Evolutionary conservation across 441 rosid genomes (phyloP).

Genomic region (Biscutella auriculata): DNA sequence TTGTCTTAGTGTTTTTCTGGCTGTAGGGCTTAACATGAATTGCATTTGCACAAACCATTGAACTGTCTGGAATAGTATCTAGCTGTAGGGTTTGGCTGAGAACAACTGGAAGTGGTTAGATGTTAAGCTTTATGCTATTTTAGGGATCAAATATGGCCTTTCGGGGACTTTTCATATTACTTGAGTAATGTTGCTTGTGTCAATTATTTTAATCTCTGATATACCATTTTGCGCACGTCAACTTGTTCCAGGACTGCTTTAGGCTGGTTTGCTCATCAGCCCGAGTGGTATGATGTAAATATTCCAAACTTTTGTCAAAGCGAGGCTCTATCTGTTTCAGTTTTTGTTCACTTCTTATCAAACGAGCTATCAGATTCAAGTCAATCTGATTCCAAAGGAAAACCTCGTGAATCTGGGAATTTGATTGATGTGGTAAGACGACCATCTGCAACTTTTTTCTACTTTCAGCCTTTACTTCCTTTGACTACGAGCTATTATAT

Average conservation of each 20-base stretch:
- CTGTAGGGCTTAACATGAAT: slow-evolving; percentile 2
- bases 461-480: not conserved
- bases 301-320: slow-evolving; percentile 57
- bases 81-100: not conserved
- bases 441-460: slow-evolving; percentile 5
- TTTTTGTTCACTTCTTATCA: slow-evolving; percentile 67
- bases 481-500: slow-evolving; percentile 7
- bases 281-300: slow-evolving; percentile 72
- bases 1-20: slow-evolving; percentile 8
- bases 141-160: not conserved
- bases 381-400: slow-evolving; percentile 60
- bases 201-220: not conserved
- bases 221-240: not conserved
- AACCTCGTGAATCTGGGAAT: slow-evolving; percentile 45
- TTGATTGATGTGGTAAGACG: slow-evolving; percentile 43
- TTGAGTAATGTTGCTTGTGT: not conserved
- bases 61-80: slow-evolving; percentile 2
- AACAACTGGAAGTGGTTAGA: not conserved
- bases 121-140: not conserved
- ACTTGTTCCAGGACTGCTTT: slow-evolving; percentile 63
- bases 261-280: slow-evolving; percentile 98
- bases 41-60: not conserved
- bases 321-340: slow-evolving; percentile 77
- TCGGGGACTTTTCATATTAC: not conserved
- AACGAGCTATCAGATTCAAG: slow-evolving; percentile 48